A percentile compares a stretch with the other conserved stretches of the same genome.
These are phyloP conservation scores for Saksenaea oblongispora DNA, from an alignment of 371 early-diverging fungal species.

Conservation along the genomic window DNA sequence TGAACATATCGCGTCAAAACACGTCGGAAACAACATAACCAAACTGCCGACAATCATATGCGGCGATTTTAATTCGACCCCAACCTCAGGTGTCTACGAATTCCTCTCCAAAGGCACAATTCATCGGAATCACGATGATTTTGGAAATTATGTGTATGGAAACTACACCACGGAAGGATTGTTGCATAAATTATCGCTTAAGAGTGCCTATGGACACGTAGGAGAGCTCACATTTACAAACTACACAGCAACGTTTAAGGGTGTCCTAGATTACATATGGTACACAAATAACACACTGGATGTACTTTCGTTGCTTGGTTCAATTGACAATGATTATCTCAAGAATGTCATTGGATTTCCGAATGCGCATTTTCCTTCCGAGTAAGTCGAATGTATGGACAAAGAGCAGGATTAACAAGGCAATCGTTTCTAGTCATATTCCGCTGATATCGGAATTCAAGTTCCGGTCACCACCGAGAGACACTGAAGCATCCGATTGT, in stretches of 20 bases:
- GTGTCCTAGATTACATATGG: constrained; percentile 98
- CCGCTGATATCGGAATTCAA: background rate
- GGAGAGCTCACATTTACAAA: constrained; percentile 92
- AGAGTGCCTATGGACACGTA: constrained; percentile 79
- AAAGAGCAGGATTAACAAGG: background rate
- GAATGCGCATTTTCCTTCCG: constrained; percentile 91
- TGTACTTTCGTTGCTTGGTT: constrained; percentile 83
- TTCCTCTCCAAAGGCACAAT: constrained; percentile 74
- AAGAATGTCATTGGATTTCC: constrained; percentile 92
- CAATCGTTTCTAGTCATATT: background rate
- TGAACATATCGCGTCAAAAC: constrained; percentile 56
- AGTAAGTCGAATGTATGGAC: constrained; percentile 52
- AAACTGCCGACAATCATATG: constrained; percentile 75
- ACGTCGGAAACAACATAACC: constrained; percentile 28
- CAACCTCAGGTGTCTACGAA: constrained; percentile 92
- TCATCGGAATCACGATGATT: constrained; percentile 82
- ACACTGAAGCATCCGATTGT: background rate
- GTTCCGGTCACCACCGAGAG: background rate
- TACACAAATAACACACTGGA: constrained; percentile 77
- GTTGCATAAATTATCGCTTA: constrained; percentile 77
- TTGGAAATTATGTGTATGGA: constrained; percentile 81
- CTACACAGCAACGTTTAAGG: constrained; percentile 89
- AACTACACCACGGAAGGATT: constrained; percentile 86
- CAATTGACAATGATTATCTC: constrained; percentile 84
- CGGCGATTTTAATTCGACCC: constrained; percentile 98